Evolutionary conservation across 2,329 filamentous ascomycete species (phyloP).

Genomic region (Capronia coronata): DNA sequence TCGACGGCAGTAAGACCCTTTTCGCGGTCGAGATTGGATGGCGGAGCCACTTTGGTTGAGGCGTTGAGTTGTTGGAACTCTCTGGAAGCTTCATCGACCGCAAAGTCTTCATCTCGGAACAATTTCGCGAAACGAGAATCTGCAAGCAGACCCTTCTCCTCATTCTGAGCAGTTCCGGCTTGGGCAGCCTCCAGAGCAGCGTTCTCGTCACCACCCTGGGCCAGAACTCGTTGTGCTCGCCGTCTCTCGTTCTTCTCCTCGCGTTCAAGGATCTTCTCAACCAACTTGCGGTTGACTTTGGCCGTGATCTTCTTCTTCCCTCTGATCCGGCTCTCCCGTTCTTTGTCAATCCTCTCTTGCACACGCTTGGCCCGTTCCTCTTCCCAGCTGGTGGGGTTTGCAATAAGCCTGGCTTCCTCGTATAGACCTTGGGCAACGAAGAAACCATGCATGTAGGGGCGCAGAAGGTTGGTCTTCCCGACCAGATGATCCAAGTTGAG

Average conservation of each 20-base stretch:
- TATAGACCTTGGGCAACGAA: conserved; percentile 94
- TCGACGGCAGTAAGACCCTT: conserved; percentile 57
- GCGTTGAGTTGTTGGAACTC: conserved; percentile 89
- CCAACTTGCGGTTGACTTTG: conserved; percentile 75
- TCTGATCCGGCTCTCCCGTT: conserved; percentile 87
- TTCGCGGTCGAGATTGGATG: conserved; percentile 32
- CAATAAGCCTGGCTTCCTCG: conserved; percentile 86
- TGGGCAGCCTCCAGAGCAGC: conserved; percentile 31
- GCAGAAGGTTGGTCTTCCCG: conserved; percentile 78
- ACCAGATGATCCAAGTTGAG: conserved; percentile 84
- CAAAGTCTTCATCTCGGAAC: conserved; percentile 90
- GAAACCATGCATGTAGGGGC: conserved; percentile 98
- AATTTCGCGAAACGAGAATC: conserved; percentile 82
- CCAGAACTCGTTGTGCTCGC: conserved; percentile 43
- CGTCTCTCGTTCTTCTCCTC: conserved; percentile 51
- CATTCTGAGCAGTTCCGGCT: conserved; percentile 3
- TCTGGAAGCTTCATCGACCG: conserved; percentile 78
- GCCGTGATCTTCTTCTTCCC: conserved; percentile 82
- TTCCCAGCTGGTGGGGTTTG: conserved; percentile 89
- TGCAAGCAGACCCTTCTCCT: conserved; percentile 59
- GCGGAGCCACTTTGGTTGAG: conserved; percentile 53
- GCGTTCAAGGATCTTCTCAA: conserved; percentile 55
- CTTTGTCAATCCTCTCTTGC: conserved; percentile 93
- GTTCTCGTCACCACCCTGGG: conserved; percentile 51
- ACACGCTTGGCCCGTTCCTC: conserved; percentile 86